Evolutionary conservation across 2,329 filamentous ascomycete species (phyloP).

Genomic region (Venturiaceae sp.): DNA sequence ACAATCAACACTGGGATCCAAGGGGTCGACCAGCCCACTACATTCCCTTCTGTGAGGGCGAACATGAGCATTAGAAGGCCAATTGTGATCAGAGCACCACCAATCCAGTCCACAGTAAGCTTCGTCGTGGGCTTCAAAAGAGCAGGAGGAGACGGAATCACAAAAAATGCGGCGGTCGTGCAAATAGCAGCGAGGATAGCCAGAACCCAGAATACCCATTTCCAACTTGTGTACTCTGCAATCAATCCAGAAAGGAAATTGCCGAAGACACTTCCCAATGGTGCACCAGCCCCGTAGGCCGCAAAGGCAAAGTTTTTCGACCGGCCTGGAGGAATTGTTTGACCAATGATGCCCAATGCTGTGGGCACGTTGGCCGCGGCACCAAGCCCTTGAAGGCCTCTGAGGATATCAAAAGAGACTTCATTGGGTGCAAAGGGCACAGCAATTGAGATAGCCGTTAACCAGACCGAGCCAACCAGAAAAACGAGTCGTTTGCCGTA

Average conservation of each 20-base stretch:
- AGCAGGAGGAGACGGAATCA: conserved; percentile 46
- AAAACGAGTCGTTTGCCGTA: conserved; percentile 59
- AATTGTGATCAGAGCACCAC: conserved; percentile 51
- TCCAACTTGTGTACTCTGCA: conserved; percentile 53
- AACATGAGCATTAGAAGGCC: conserved; percentile 56
- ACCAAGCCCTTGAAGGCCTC: conserved; percentile 57
- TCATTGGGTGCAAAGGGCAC: conserved; percentile 58
- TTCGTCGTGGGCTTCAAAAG: conserved; percentile 21
- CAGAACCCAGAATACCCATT: conserved; percentile 39
- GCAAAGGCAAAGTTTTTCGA: conserved; percentile 64
- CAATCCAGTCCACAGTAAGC: conserved; percentile 55
- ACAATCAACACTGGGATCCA: conserved; percentile 54
- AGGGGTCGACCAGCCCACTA: conserved; percentile 55
- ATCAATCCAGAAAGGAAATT: conserved; percentile 56
- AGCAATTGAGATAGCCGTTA: conserved; percentile 47
- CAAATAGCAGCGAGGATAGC: conserved; percentile 50
- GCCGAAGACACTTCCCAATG: conserved; percentile 54
- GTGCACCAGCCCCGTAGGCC: conserved; percentile 53
- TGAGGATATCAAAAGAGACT: conserved; percentile 57
- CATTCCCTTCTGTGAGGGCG: conserved; percentile 58
- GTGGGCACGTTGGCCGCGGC: conserved; percentile 62
- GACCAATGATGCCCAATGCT: conserved; percentile 59
- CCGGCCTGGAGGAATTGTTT: conserved; percentile 56
- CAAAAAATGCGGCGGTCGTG: conserved; percentile 45
- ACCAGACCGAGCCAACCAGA: conserved; percentile 53